Base-by-base conservation (phyloP, 2,329 filamentous ascomycete species). In the Cercospora berteroae region DNA sequence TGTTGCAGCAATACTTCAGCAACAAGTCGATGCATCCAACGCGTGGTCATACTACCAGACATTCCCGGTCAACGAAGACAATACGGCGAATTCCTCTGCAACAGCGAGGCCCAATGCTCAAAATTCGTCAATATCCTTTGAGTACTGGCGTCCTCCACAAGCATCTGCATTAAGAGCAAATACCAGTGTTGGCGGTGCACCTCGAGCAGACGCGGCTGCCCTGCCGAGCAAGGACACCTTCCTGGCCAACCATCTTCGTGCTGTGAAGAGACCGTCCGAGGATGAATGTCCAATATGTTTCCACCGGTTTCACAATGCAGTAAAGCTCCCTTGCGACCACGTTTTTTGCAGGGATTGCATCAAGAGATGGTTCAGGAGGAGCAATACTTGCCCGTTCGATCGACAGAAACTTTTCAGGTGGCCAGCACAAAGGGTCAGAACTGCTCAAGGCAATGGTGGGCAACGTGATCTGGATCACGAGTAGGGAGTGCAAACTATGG, bases 301-400 rank as follows among this genome's bases (percentile, higher is more conserved):
- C 33, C 39, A 31, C 27, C 20, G 13, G 4, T 12, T 52, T 23
- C 18, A 23, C 2, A 29, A 62, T 2, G 20, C 59, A 8, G 59
- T 62, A 10, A 33, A 23, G 23, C 59, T 62, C 9, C 59, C 59
- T 12, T 62, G 59, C n/a, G 16, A 52, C 18, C 59, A 62, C n/a
- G 20, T 62, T 29, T 62, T 29, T n/a, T 62, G 59, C 39, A 48
- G 8, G 20, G 25, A 20, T 10, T 62, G 59, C 59, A 62, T 62
- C 18, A 27, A 13, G 2, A 29, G 20, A 9, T 62, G 59, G 59
- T 27, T 62, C 39, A 42, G 29, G 27, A 50, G 5, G n/a, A 31
- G 39, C 39, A 62, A 52, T 27, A 62, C 42, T 48, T 62, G 59
- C 8, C 59, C 59, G 4, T 20, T 62, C 18, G 59, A 62, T 16